These are phyloP conservation scores for Cryptomeria japonica DNA, from an alignment of 75 land plant genomes.

Conservation along the genomic window DNA sequence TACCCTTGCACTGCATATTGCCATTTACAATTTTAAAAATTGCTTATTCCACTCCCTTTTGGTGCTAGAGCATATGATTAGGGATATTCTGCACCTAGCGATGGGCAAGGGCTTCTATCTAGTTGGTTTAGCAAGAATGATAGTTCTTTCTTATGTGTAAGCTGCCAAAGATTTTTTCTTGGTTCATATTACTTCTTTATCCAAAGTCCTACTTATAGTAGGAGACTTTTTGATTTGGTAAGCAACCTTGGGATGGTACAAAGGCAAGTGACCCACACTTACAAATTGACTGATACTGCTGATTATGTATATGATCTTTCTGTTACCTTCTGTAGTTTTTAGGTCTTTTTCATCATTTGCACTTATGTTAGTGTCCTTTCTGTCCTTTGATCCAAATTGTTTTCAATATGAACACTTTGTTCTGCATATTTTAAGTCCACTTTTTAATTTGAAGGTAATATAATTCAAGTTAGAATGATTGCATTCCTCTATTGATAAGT, in stretches of 20 bases:
- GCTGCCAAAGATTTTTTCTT: background rate
- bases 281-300: background rate
- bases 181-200: background rate
- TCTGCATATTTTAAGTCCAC: background rate
- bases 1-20: background rate
- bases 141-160: background rate
- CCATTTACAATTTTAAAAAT: background rate
- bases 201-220: background rate
- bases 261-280: background rate
- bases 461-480: background rate
- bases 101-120: background rate
- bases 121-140: background rate
- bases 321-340: background rate
- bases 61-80: background rate
- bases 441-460: background rate
- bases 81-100: background rate
- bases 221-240: background rate
- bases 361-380: background rate
- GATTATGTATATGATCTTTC: background rate
- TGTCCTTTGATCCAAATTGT: background rate
- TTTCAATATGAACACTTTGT: background rate
- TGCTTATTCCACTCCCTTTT: background rate
- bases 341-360: background rate
- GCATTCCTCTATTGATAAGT: background rate
- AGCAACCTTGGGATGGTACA: background rate